Conservation (phyloP, 495 filamentous ascomycete genomes). For the Niebla homalea region DNA sequence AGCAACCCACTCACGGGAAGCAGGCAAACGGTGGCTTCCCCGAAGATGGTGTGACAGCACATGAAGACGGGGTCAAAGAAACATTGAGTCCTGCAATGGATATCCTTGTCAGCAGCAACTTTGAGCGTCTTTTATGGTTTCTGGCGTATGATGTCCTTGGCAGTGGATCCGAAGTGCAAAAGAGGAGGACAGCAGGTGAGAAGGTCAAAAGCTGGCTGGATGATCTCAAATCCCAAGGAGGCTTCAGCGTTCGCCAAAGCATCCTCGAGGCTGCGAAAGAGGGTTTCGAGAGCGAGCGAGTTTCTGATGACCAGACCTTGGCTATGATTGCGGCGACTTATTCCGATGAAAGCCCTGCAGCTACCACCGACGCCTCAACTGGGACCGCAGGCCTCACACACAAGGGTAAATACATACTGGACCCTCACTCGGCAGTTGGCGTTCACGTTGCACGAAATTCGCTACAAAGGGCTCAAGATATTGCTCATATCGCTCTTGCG, state of each 20-base stretch:
- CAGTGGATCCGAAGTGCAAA: slow-evolving; percentile 19
- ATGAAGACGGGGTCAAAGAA: slow-evolving; percentile 64
- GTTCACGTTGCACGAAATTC: slow-evolving; percentile 47
- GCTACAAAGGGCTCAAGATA: slow-evolving; percentile 28
- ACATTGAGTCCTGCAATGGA: slow-evolving; percentile 91
- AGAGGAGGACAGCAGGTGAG: slow-evolving; percentile 41
- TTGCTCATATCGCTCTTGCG: slow-evolving; percentile 63
- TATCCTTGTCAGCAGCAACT: slow-evolving; percentile 87
- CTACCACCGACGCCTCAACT: slow-evolving; percentile 10
- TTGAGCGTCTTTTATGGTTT: slow-evolving; percentile 90
- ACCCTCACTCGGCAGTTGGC: slow-evolving; percentile 85
- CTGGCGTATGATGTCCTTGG: slow-evolving; percentile 51
- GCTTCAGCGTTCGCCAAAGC: slow-evolving; percentile 59
- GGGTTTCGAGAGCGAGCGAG: slow-evolving; percentile 70
- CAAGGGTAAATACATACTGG: slow-evolving; percentile 61
- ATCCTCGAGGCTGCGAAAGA: slow-evolving; percentile 50
- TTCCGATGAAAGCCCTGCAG: slow-evolving; percentile 24
- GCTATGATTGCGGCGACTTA: slow-evolving; percentile 59
- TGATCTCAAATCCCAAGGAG: slow-evolving; percentile 61
- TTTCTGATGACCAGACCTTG: slow-evolving; percentile 65
- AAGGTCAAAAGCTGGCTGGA: slow-evolving; percentile 59
- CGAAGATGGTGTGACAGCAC: slow-evolving; percentile 50
- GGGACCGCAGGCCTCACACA: slow-evolving; percentile 2
- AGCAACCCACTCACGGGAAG: slow-evolving; percentile 43
- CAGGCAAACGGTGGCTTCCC: slow-evolving; percentile 43